Base-by-base conservation (phyloP, 495 filamentous ascomycete genomes). In the Aspergillus kassunensis region DNA sequence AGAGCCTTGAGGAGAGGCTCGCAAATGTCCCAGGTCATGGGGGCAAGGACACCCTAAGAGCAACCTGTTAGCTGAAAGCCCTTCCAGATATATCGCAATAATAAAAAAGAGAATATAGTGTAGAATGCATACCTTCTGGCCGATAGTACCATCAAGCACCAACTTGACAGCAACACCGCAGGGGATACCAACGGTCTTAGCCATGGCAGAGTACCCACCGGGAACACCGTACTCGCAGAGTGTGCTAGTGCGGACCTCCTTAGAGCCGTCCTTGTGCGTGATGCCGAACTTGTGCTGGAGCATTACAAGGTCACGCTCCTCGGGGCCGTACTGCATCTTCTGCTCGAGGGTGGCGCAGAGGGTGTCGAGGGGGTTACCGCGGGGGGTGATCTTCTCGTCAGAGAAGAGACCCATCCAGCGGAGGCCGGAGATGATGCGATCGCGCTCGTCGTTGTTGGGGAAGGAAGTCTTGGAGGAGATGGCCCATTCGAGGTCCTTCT, bases 221-320 rank as follows among this genome's bases (percentile, higher is more conserved):
- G 88, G 85, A 59, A 84, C 84, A 60, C 93, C 92, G 65, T 96
- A 95, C 65, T 95, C 92, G 68, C 77, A 78, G 7, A 97, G 80
- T 11, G 91, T 97, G 33, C 81, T 86, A 7, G 88, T 91, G 37
- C 83, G 77, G 31, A 81, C 88, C 78, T 95, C 86, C 65, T 82
- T 72, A 50, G 65, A 74, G 54, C 85, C 86, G 61, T 96, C 89
- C 65, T 82, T 81, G 64, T 85, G 69, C 77, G 96, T 87, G 60
- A 97, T 88, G 66, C 85, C 86, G 66, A 96, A 97, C 67, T 87
- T 90, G 80, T 98, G 93, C 74, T 95, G 90, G 33, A 96, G 81
- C 80, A 93, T 88, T 47, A 84, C 82, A 43, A 96, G 73, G 63
- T 95, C 90, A 33, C 92, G 83, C 83, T 96, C 93, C 31, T 80